These are phyloP conservation scores for Coemansia sp. DNA, from an alignment of 192 early-diverging fungal species.

Conservation along the genomic window DNA sequence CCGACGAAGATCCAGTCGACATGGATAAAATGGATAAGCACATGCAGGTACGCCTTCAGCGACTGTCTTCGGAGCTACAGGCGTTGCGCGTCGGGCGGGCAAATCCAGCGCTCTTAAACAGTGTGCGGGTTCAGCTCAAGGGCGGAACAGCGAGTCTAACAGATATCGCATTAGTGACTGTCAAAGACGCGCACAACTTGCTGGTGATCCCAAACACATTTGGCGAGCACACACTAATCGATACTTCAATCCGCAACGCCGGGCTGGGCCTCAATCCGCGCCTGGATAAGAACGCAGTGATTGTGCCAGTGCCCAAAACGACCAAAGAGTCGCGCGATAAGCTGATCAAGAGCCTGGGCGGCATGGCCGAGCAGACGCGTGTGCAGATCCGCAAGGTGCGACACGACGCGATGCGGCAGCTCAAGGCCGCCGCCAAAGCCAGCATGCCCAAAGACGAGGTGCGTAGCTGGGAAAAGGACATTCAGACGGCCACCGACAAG, in stretches of 20 bases:
- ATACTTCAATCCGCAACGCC: conserved; percentile 74
- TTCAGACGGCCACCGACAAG: conserved; percentile 66
- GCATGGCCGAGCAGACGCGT: conserved; percentile 67
- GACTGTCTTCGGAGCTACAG: conserved; percentile 66
- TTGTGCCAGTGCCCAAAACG: conserved; percentile 81
- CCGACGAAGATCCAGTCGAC: conserved; percentile 57
- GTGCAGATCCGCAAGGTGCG: conserved; percentile 65
- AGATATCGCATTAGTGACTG: conserved; percentile 70
- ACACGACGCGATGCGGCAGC: conserved; percentile 70
- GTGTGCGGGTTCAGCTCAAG: conserved; percentile 63
- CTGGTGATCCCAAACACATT: conserved; percentile 74
- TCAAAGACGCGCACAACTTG: conserved; percentile 82
- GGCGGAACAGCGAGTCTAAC: conserved; percentile 57
- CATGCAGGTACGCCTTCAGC: conserved; percentile 58
- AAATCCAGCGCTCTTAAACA: conserved; percentile 75
- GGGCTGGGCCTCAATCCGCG: conserved; percentile 80
- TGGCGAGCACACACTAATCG: conserved; percentile 65
- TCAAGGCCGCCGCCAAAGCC: conserved; percentile 64
- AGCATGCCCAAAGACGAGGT: conserved; percentile 58
- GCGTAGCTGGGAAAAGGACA: conserved; percentile 61
- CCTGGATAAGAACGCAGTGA: conserved; percentile 65
- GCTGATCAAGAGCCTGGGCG: conserved; percentile 62
- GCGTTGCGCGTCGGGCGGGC: conserved; percentile 68
- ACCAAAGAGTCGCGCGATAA: conserved; percentile 76
- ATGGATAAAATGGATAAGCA: conserved; percentile 58